Conservation (phyloP, 495 filamentous ascomycete species). For the Evansstolkia leycettana region DNA sequence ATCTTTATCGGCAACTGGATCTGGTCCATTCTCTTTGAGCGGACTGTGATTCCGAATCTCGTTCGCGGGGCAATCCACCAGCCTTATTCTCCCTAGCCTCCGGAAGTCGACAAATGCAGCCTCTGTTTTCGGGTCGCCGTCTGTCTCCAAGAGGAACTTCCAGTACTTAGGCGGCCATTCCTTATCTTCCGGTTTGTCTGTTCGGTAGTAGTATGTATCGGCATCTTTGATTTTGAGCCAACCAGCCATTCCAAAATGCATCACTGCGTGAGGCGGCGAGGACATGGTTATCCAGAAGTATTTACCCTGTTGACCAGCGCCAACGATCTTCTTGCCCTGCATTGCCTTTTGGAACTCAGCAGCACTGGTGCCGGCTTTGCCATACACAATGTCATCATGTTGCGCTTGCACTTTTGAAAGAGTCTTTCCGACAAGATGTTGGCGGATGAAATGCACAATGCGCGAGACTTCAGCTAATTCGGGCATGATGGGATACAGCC, state of each 20-base stretch:
- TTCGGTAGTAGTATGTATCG: slow-evolving; percentile 65
- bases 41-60: slow-evolving; percentile 68
- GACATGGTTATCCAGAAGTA: slow-evolving; percentile 82
- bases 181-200: slow-evolving; percentile 43
- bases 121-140: slow-evolving; percentile 46
- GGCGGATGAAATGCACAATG: slow-evolving; percentile 69
- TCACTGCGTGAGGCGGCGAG: slow-evolving; percentile 70
- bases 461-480: slow-evolving; percentile 82
- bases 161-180: slow-evolving; percentile 84
- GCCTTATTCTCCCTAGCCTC: slow-evolving; percentile 61
- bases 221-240: slow-evolving; percentile 80
- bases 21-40: slow-evolving; percentile 81
- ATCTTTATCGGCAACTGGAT: slow-evolving; percentile 76
- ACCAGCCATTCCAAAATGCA: slow-evolving; percentile 85
- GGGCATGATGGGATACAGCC: slow-evolving; percentile 58
- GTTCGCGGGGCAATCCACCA: slow-evolving; percentile 67
- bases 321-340: slow-evolving; percentile 62
- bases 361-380: slow-evolving; percentile 72
- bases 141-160: slow-evolving; percentile 70
- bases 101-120: slow-evolving; percentile 77
- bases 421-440: slow-evolving; percentile 71
- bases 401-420: slow-evolving; percentile 56
- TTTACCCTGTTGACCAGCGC: slow-evolving; percentile 79
- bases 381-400: slow-evolving; percentile 73
- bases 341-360: slow-evolving; percentile 59